Conservation (phyloP, 768 basidiomycete genomes). For the Mycena belliarum region DNA sequence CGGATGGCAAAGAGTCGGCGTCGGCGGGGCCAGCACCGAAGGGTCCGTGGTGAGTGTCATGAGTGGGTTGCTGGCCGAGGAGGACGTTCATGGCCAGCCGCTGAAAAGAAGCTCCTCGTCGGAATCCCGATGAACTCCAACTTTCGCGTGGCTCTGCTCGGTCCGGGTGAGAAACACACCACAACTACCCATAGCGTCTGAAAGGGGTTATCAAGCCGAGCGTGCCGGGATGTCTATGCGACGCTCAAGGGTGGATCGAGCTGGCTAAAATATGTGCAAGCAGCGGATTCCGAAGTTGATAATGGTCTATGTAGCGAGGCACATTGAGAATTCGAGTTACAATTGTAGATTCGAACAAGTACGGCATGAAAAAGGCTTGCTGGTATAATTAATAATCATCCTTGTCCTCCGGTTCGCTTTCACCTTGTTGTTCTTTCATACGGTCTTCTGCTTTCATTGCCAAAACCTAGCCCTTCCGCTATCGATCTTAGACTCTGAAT, state of each 20-base stretch:
- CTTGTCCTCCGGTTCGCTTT: no score
- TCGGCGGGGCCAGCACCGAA: slow-evolving; percentile 28
- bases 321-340: no score
- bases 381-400: no score
- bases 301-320: no score
- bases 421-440: no score
- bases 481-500: not conserved
- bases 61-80: slow-evolving; percentile 30
- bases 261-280: no score
- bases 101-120: slow-evolving; percentile 21
- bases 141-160: slow-evolving; percentile 10
- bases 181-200: not conserved
- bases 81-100: slow-evolving; percentile 48
- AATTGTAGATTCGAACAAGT: no score
- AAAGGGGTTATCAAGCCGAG: no score
- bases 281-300: no score
- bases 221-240: no score
- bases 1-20: slow-evolving; percentile 24
- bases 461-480: not conserved
- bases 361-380: no score
- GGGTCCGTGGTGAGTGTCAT: slow-evolving; percentile 21
- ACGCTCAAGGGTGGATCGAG: no score
- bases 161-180: not conserved
- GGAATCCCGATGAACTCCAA: slow-evolving; percentile 12
- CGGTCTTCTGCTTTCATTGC: not conserved